Percentiles rank a stretch among this genome's conserved stretches.
Evolutionary conservation across 169 alveolate genomes (phyloP).

Genomic region (Eimeria brunetti): DNA sequence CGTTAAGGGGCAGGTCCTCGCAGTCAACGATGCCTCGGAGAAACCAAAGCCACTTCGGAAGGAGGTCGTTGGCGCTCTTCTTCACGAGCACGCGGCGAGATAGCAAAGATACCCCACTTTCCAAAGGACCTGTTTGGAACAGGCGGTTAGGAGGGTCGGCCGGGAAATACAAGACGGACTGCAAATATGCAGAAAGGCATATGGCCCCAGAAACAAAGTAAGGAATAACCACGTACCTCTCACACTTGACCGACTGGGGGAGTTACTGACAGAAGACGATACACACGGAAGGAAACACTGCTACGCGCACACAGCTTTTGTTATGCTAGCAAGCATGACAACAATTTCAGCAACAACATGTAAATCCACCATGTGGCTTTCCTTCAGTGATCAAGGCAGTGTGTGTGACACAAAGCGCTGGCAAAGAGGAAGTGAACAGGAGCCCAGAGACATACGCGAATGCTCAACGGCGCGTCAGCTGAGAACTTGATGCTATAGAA

Average conservation of each 20-base stretch:
- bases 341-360: background rate
- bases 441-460: constrained; percentile 73
- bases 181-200: constrained; percentile 24
- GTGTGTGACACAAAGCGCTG: background rate
- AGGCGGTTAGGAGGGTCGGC: constrained; percentile 94
- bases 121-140: constrained; percentile 89
- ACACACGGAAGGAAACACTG: background rate
- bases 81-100: constrained; percentile 95
- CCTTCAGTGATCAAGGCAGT: background rate
- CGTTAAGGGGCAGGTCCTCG: constrained; percentile 98
- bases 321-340: background rate
- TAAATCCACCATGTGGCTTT: too few species aligned
- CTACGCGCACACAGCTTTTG: background rate
- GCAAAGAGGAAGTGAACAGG: background rate
- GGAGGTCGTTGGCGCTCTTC: constrained; percentile 93
- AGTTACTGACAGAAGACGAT: background rate
- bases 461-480: constrained; percentile 97
- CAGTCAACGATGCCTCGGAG: constrained; percentile 98
- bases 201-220: background rate
- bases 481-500: constrained; percentile 91
- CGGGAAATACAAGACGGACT: constrained; percentile 91
- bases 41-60: constrained; percentile 97
- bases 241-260: background rate
- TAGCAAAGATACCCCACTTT: constrained; percentile 92
- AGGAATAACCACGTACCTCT: background rate